Conservation (phyloP, 73 alveolate genomes). For the Blepharisma japonicum region DNA sequence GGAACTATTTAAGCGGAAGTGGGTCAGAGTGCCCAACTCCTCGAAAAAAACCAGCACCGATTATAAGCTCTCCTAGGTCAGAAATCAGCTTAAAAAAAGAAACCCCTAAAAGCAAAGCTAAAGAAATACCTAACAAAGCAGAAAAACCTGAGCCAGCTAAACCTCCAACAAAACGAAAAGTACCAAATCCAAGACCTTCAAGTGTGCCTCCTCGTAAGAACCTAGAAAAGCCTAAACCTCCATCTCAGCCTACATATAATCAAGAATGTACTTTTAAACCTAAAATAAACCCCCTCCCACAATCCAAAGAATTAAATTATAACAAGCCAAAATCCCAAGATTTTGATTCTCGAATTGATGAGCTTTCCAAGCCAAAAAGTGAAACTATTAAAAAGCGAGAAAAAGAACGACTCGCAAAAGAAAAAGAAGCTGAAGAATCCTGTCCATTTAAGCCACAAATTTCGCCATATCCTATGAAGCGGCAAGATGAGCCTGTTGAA, state of each 20-base stretch:
- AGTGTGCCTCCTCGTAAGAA: neutral
- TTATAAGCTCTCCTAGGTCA: too few species aligned
- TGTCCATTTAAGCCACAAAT: slow-evolving; percentile 16
- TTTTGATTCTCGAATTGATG: slow-evolving; percentile 11
- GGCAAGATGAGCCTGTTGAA: neutral
- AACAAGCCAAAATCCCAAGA: neutral
- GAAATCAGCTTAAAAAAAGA: too few species aligned
- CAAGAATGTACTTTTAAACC: neutral
- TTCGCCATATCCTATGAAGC: neutral
- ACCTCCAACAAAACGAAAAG: neutral
- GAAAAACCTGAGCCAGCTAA: neutral
- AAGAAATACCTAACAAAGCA: too few species aligned
- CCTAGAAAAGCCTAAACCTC: neutral
- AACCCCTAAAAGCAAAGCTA: too few species aligned
- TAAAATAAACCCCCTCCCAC: neutral
- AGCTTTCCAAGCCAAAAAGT: neutral
- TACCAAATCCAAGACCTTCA: neutral
- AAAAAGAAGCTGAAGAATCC: neutral
- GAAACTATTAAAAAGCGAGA: slow-evolving; percentile 1
- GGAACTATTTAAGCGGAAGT: neutral
- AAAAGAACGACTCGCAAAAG: neutral
- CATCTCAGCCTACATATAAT: neutral
- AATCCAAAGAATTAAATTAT: neutral
- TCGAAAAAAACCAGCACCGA: too few species aligned
- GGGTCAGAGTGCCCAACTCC: neutral